Evolutionary conservation across 1,284 basidiomycete genomes (phyloP).

Genomic region (Phellinidium pouzarii): DNA sequence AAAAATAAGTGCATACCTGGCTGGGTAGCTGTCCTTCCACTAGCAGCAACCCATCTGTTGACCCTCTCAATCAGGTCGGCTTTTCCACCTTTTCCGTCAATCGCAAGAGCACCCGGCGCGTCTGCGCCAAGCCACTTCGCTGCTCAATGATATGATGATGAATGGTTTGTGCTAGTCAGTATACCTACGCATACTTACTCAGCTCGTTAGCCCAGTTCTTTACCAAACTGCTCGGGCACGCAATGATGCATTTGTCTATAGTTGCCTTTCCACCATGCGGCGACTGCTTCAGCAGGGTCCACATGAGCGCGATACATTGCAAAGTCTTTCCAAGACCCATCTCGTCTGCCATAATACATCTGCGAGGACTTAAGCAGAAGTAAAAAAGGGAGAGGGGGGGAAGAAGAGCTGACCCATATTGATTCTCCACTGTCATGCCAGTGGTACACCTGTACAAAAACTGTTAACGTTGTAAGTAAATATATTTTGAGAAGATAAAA

Average conservation of each 20-base stretch:
- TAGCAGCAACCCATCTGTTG: conserved; percentile 80
- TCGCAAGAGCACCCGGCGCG: conserved; percentile 71
- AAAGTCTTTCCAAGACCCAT: conserved; percentile 97
- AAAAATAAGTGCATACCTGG: conserved; percentile 54
- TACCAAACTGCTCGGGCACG: conserved; percentile 93
- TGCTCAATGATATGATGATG: no score
- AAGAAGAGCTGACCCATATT: conserved; percentile 55
- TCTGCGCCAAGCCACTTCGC: conserved; percentile 92
- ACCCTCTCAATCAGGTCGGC: conserved; percentile 75
- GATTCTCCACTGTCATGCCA: conserved; percentile 86
- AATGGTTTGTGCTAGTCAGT: no score
- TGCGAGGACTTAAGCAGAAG: conserved; percentile 7
- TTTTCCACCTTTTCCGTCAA: conserved; percentile 89
- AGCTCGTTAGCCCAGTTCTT: conserved; percentile 99
- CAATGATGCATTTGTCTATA: conserved; percentile 98
- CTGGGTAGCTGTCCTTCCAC: conserved; percentile 81
- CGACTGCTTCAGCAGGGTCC: conserved; percentile 97
- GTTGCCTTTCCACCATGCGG: conserved; percentile 80
- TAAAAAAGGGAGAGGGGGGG: background rate
- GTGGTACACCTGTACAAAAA: conserved; percentile 95
- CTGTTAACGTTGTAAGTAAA: conserved; percentile 32
- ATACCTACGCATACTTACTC: conserved; percentile 43
- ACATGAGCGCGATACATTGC: conserved; percentile 94
- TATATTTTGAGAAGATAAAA: conserved; percentile 9
- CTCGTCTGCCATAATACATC: conserved; percentile 97